Evolutionary conservation across 2,329 filamentous ascomycete genomes (phyloP).

Genomic region (Septoria linicola): DNA sequence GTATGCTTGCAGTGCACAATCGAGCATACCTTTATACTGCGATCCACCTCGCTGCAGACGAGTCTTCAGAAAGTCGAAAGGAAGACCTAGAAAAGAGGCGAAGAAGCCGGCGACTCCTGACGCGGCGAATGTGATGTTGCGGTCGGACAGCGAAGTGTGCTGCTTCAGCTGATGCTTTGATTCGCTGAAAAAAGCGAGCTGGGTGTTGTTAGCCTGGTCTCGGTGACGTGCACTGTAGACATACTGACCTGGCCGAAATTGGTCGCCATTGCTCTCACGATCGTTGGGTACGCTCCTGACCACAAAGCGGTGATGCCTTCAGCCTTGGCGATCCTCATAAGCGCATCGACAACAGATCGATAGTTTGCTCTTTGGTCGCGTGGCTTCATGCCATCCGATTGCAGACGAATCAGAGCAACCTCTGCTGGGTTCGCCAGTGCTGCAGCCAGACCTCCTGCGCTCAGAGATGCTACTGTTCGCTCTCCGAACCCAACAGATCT

Average conservation of each 20-base stretch:
- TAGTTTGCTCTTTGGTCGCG: slow-evolving; percentile 84
- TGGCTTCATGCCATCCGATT: slow-evolving; percentile 89
- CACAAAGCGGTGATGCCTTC: slow-evolving; percentile 83
- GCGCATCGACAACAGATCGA: slow-evolving; percentile 82
- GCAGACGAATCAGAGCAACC: slow-evolving; percentile 93
- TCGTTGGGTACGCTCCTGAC: slow-evolving; percentile 84
- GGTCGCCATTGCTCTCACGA: slow-evolving; percentile 91
- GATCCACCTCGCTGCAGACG: slow-evolving; percentile 84
- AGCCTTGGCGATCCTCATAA: slow-evolving; percentile 72
- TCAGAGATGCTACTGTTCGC: slow-evolving; percentile 76
- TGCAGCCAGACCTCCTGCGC: slow-evolving; percentile 83
- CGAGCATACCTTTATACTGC: slow-evolving; percentile 80
- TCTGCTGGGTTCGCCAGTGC: slow-evolving; percentile 95
- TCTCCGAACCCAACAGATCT: slow-evolving; percentile 76
- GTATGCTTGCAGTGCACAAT: slow-evolving; percentile 86
- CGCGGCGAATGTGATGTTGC: slow-evolving; percentile 71
- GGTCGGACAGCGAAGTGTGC: slow-evolving; percentile 61
- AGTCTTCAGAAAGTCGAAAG: slow-evolving; percentile 98
- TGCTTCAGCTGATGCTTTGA: slow-evolving; percentile 82
- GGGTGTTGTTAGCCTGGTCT: slow-evolving; percentile 40
- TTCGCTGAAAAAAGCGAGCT: slow-evolving; percentile 94
- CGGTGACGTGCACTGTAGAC: too few species aligned
- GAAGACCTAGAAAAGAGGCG: slow-evolving; percentile 87
- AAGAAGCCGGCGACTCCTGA: slow-evolving; percentile 94
- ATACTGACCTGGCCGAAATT: slow-evolving; percentile 67